Evolutionary conservation across 2,329 filamentous ascomycete genomes (phyloP).

Genomic region (Exophiala oligosperma): DNA sequence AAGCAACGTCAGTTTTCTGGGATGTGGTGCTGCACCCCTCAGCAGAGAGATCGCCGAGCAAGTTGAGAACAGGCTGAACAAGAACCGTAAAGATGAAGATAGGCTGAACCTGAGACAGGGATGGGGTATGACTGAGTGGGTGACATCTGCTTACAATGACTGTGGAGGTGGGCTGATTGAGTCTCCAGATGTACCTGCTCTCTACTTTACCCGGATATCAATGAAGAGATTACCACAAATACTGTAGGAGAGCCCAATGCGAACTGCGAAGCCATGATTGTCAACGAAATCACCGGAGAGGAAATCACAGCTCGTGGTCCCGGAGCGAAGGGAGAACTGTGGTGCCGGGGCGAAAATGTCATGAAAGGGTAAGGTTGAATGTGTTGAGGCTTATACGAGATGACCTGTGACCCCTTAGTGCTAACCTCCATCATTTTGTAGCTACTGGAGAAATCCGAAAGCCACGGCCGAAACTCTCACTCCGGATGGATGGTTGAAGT

Average conservation of each 20-base stretch:
- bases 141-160: constrained; percentile 25
- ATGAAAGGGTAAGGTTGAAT: constrained; percentile 45
- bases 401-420: no score
- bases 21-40: constrained; percentile 70
- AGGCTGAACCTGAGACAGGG: constrained; percentile 64
- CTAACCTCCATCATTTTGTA: no score
- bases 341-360: constrained; percentile 56
- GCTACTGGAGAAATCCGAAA: constrained; percentile 58
- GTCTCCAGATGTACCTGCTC: constrained; percentile 61
- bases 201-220: constrained; percentile 63
- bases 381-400: no score
- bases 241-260: constrained; percentile 68
- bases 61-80: constrained; percentile 57
- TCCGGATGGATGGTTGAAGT: constrained; percentile 58
- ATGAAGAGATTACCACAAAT: constrained; percentile 42
- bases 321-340: constrained; percentile 46
- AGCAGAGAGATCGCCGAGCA: constrained; percentile 57
- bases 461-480: constrained; percentile 55
- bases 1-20: constrained; percentile 60
- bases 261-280: constrained; percentile 68
- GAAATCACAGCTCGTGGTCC: constrained; percentile 22
- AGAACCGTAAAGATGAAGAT: constrained; percentile 17
- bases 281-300: constrained; percentile 43
- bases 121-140: constrained; percentile 82
- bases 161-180: not conserved